Percentiles rank a stretch among this genome's conserved stretches.
Conservation (phyloP, 1,284 basidiomycete species). For the Rhodotorula sp. region DNA sequence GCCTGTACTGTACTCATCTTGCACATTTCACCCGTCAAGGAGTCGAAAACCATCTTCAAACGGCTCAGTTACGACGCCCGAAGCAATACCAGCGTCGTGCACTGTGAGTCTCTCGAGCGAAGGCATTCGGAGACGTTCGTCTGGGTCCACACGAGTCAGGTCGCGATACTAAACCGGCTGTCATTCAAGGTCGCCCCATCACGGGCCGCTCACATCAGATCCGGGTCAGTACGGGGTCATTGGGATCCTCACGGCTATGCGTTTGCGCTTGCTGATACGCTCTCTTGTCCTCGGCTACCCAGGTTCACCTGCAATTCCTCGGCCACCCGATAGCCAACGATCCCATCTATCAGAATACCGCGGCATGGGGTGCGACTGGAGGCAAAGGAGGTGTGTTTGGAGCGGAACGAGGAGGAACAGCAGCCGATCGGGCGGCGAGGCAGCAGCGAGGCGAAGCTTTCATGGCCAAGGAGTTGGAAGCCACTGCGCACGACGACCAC, state of each 20-base stretch:
- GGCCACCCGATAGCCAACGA: constrained; percentile 79
- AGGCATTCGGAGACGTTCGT: too few relatives aligned
- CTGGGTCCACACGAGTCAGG: too few relatives aligned
- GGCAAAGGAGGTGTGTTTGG: constrained; percentile 66
- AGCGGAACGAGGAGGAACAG: constrained; percentile 13
- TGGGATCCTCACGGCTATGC: not conserved
- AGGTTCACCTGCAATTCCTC: constrained; percentile 93
- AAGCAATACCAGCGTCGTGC: constrained; percentile 82
- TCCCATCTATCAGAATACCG: constrained; percentile 59
- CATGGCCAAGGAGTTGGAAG: not conserved
- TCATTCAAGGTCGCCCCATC: constrained; percentile 56
- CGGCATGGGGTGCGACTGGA: constrained; percentile 75
- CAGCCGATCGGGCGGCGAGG: constrained; percentile 5
- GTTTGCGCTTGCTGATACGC: not conserved
- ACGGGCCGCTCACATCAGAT: constrained; percentile 68
- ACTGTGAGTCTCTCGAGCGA: constrained; percentile 55
- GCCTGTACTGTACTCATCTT: not conserved
- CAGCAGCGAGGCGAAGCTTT: not conserved
- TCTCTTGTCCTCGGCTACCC: constrained; percentile 67
- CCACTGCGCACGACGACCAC: too few relatives aligned
- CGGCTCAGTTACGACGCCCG: constrained; percentile 76
- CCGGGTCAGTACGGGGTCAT: constrained; percentile 12
- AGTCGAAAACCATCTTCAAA: constrained; percentile 85
- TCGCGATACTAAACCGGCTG: not conserved
- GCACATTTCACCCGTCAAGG: constrained; percentile 53